phyloP scores from a whole-genome alignment of 352 stramenopile genomes.

The Pythium brachiatum region DNA sequence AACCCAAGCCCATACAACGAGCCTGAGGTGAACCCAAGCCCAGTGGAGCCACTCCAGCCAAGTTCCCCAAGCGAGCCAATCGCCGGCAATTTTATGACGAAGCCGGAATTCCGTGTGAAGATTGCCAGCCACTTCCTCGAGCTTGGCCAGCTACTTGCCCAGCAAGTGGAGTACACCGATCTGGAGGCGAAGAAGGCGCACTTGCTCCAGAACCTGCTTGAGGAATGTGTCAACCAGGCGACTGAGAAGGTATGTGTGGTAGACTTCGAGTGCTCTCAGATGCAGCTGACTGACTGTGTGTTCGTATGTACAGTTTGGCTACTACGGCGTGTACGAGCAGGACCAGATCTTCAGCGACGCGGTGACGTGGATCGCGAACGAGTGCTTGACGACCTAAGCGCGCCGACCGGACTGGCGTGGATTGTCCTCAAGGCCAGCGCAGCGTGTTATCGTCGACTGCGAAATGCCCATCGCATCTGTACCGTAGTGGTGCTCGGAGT shows the following conservation, averaged over 20 bases:
- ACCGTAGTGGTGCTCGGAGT: background rate
- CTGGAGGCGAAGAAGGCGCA: slow-evolving; percentile 19
- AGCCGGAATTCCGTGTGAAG: slow-evolving; percentile 26
- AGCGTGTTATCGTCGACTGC: no score
- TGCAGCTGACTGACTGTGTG: background rate
- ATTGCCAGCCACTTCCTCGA: slow-evolving; percentile 19
- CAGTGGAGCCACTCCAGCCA: no score
- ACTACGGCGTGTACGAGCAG: slow-evolving; percentile 26
- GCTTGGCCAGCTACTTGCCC: background rate
- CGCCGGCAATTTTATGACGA: no score
- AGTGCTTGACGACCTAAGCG: slow-evolving; percentile 22
- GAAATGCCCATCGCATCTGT: slow-evolving; percentile 8
- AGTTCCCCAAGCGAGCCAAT: no score
- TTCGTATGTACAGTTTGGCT: slow-evolving; percentile 26
- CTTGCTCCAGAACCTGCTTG: slow-evolving; percentile 15
- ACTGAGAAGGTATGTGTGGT: slow-evolving; percentile 20
- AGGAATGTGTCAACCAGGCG: slow-evolving; percentile 26
- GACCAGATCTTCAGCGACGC: slow-evolving; percentile 24
- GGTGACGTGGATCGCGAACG: slow-evolving; percentile 26
- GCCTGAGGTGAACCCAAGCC: no score
- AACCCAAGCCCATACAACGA: no score
- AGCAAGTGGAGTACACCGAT: slow-evolving; percentile 14
- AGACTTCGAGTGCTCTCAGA: background rate
- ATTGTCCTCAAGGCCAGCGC: no score
- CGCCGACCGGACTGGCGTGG: no score